Evolutionary conservation across 306 rosid species (phyloP).

Genomic region (Vachellia pachyceras): DNA sequence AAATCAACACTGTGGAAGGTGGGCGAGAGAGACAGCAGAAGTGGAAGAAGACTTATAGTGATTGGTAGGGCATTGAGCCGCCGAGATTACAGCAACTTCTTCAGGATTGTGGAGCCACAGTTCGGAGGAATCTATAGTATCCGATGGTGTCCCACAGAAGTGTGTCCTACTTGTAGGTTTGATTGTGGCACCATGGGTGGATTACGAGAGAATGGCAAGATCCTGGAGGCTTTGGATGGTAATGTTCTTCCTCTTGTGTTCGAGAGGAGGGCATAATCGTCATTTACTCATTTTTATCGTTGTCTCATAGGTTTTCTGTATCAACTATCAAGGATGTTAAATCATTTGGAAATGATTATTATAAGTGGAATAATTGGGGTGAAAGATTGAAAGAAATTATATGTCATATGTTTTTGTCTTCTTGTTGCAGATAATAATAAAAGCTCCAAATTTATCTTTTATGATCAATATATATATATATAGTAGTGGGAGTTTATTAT

Average conservation of each 20-base stretch:
- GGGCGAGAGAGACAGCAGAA: slow-evolving; percentile 12
- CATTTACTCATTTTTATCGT: too few species aligned
- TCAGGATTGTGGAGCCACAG: slow-evolving; percentile 32
- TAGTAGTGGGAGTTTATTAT: too few species aligned
- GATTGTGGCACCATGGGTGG: slow-evolving; percentile 46
- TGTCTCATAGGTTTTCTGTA: too few species aligned
- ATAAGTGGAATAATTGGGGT: too few species aligned
- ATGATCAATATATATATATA: too few species aligned
- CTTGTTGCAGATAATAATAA: too few species aligned
- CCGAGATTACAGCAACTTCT: slow-evolving; percentile 23
- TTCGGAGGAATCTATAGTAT: slow-evolving; percentile 38
- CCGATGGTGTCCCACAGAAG: slow-evolving; percentile 60
- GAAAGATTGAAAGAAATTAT: too few species aligned
- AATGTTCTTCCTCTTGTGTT: background rate
- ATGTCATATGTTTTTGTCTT: too few species aligned
- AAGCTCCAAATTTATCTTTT: too few species aligned
- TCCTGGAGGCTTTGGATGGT: background rate
- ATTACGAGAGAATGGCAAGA: slow-evolving; percentile 33
- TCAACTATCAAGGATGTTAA: too few species aligned
- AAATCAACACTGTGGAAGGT: slow-evolving; percentile 51
- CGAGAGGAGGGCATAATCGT: background rate
- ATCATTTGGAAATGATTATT: too few species aligned
- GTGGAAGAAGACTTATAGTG: slow-evolving; percentile 54
- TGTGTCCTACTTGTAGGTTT: slow-evolving; percentile 55
- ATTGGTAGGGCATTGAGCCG: background rate